These are phyloP conservation scores for Cystofilobasidium capitatum DNA, from an alignment of 768 basidiomycete genomes.

Conservation along the genomic window DNA sequence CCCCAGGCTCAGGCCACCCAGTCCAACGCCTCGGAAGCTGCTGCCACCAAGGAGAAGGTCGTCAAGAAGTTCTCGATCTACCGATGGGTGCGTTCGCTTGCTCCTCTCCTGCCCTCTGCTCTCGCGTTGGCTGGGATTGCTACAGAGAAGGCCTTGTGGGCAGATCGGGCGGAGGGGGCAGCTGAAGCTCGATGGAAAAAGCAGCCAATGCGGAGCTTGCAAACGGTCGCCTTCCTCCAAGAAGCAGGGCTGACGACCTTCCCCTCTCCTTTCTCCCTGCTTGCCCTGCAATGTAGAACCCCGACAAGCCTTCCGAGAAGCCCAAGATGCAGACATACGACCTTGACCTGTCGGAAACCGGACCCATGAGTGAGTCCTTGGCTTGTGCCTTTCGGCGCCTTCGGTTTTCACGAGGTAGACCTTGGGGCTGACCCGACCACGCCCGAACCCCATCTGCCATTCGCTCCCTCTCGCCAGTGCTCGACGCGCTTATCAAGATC, in stretches of 20 bases:
- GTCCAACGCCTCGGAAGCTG: constrained; percentile 30
- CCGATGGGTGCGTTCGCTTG: constrained; percentile 65
- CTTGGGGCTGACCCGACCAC: not conserved
- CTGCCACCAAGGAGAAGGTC: constrained; percentile 29
- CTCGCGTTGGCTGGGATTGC: not conserved
- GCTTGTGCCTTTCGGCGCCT: not conserved
- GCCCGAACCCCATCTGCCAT: not conserved
- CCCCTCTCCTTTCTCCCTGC: not conserved
- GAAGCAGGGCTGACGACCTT: not conserved
- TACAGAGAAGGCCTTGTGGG: not conserved
- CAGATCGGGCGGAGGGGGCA: not conserved
- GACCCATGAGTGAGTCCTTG: constrained; percentile 60
- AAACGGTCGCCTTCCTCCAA: too few relatives aligned
- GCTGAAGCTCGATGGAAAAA: not conserved
- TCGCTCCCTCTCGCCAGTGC: constrained; percentile 45
- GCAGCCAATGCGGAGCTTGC: constrained; percentile 6
- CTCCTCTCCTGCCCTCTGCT: not conserved
- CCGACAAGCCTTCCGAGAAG: constrained; percentile 85
- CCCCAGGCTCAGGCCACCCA: constrained; percentile 30
- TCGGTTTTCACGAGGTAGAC: not conserved
- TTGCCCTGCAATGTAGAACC: too few relatives aligned
- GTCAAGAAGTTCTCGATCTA: constrained; percentile 98
- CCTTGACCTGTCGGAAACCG: constrained; percentile 85
- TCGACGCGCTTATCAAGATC: constrained; percentile 79
- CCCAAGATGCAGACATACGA: constrained; percentile 82